Evolutionary conservation across 1,139 yeast species (phyloP).

Genomic region (Hyphopichia wangnamkhiaoensis): DNA sequence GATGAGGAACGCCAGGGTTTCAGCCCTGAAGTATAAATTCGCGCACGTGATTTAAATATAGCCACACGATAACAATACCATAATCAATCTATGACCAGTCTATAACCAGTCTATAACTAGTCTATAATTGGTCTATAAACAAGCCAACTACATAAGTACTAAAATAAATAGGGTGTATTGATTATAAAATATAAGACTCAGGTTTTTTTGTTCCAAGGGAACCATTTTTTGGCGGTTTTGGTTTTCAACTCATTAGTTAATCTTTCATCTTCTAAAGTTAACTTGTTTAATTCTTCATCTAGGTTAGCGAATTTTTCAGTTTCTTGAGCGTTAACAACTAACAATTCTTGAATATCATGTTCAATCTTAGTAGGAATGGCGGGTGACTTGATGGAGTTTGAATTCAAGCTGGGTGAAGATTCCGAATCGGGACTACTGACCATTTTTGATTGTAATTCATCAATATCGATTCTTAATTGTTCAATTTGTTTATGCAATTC

Average conservation of each 20-base stretch:
- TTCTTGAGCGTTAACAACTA: conserved; percentile 55
- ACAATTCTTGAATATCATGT: conserved; percentile 47
- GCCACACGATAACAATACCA: too few relatives aligned
- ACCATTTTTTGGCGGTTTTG: conserved; percentile 33
- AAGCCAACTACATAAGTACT: too few relatives aligned
- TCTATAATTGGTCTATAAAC: too few relatives aligned
- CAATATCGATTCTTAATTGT: conserved; percentile 53
- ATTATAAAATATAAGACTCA: neutral
- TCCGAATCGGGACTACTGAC: conserved; percentile 15
- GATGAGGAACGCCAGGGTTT: too few relatives aligned
- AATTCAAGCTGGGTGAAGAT: conserved; percentile 8
- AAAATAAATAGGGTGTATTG: too few relatives aligned
- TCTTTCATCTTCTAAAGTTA: conserved; percentile 28
- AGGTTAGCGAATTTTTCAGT: conserved; percentile 54
- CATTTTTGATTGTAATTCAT: conserved; percentile 48
- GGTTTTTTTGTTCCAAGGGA: conserved; percentile 25
- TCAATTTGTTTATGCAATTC: conserved; percentile 67
- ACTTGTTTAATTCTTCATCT: conserved; percentile 46
- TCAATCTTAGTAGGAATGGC: conserved; percentile 45
- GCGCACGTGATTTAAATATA: too few relatives aligned
- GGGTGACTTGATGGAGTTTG: conserved; percentile 17
- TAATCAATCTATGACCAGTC: too few relatives aligned
- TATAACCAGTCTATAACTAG: too few relatives aligned
- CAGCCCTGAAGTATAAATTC: too few relatives aligned
- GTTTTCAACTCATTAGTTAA: conserved; percentile 28